phyloP scores from a whole-genome alignment of 306 rosid species.

The Fagus crenata region DNA sequence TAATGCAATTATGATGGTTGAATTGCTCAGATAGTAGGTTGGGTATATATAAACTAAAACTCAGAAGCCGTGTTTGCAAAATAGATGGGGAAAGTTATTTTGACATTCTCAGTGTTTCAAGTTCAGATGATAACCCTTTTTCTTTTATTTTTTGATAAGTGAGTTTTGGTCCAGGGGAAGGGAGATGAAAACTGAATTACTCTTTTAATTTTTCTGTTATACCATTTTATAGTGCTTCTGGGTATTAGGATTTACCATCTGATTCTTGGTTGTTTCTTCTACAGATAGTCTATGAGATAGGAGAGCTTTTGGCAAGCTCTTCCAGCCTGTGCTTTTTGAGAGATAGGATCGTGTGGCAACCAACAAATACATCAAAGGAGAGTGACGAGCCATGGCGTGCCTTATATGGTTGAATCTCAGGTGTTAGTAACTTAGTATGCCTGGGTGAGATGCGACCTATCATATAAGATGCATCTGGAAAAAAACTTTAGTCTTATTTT shows the following conservation, averaged over 20 bases:
- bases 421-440: background rate
- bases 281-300: conserved; percentile 52
- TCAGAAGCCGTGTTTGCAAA: conserved; percentile 6
- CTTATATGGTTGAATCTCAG: conserved; percentile 59
- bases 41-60: background rate
- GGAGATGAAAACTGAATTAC: background rate
- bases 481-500: conserved; percentile 14
- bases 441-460: conserved; percentile 1
- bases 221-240: background rate
- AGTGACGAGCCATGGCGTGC: conserved; percentile 78
- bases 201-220: background rate
- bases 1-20: background rate
- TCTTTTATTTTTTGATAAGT: no score
- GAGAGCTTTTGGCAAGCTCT: conserved; percentile 59
- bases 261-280: conserved; percentile 24
- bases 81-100: background rate
- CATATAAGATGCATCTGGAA: conserved; percentile 1
- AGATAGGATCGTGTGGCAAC: conserved; percentile 61
- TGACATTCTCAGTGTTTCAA: background rate
- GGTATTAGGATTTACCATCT: conserved; percentile 3
- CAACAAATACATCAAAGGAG: conserved; percentile 46
- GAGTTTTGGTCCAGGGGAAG: no score
- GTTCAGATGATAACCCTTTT: no score
- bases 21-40: background rate
- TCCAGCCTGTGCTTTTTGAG: conserved; percentile 52